Percentiles rank a stretch among this genome's conserved stretches.
phyloP scores from a whole-genome alignment of 2,329 filamentous ascomycete species.

The Aspergillus costaricaensis region DNA sequence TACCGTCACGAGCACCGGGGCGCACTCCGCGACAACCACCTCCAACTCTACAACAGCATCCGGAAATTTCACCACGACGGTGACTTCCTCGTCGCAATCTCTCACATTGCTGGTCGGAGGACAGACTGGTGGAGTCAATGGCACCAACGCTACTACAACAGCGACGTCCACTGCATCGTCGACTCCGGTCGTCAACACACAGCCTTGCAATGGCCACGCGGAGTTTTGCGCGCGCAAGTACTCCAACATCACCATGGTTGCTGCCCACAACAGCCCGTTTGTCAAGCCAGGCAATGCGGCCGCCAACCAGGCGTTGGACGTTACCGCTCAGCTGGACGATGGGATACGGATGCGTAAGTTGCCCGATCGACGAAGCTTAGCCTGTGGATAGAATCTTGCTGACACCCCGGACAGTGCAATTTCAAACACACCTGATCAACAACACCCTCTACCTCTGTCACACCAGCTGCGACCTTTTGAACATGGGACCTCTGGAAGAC shows the following conservation, averaged over 20 bases:
- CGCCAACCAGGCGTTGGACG: conserved; percentile 70
- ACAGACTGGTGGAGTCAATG: conserved; percentile 52
- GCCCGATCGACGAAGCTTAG: background rate
- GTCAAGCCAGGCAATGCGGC: conserved; percentile 68
- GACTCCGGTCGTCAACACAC: conserved; percentile 63
- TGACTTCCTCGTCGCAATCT: conserved; percentile 33
- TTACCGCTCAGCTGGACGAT: conserved; percentile 74
- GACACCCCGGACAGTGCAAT: conserved; percentile 54
- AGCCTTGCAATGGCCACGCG: conserved; percentile 75
- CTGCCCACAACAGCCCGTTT: conserved; percentile 81
- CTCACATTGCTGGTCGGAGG: conserved; percentile 43
- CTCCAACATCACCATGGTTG: conserved; percentile 77
- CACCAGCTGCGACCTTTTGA: conserved; percentile 76
- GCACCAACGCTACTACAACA: conserved; percentile 51
- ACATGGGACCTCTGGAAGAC: conserved; percentile 73
- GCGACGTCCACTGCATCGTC: conserved; percentile 46
- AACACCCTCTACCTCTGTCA: conserved; percentile 76
- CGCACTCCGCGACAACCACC: conserved; percentile 28
- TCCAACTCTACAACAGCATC: conserved; percentile 15
- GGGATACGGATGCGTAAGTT: conserved; percentile 60
- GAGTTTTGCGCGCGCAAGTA: conserved; percentile 77
- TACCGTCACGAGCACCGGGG: conserved; percentile 29
- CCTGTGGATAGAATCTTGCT: background rate
- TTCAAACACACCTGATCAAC: conserved; percentile 60
- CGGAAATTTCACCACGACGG: conserved; percentile 34